A percentile compares a stretch with the other conserved stretches of the same genome.
These are phyloP conservation scores for Diaporthe batatas DNA, from an alignment of 2,329 filamentous ascomycete species.

Conservation along the genomic window DNA sequence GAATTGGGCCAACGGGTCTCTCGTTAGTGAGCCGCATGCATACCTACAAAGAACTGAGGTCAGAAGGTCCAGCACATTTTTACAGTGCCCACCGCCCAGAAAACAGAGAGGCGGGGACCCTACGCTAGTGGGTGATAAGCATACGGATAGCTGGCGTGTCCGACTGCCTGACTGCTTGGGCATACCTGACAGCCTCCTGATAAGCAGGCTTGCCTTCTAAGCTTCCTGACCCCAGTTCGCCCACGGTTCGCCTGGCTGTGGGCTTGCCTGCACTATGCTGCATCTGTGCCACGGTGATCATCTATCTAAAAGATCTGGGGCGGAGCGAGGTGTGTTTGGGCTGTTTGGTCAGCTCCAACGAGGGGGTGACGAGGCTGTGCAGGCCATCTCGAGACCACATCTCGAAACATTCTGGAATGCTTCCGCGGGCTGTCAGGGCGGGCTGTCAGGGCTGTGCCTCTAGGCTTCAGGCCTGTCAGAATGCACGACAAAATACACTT, in stretches of 20 bases:
- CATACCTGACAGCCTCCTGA: too few relatives aligned
- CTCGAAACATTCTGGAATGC: slow-evolving; percentile 34
- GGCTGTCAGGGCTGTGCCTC: not conserved
- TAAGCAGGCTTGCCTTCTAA: not conserved
- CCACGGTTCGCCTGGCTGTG: not conserved
- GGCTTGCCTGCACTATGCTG: not conserved
- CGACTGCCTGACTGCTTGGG: slow-evolving; percentile 3
- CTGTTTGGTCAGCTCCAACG: slow-evolving; percentile 1
- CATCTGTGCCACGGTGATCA: not conserved
- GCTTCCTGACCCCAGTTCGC: not conserved
- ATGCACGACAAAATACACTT: not conserved
- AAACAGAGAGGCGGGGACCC: slow-evolving; percentile 3
- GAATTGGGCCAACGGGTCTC: not conserved
- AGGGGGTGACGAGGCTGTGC: not conserved
- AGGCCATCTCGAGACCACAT: not conserved
- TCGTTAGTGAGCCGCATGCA: slow-evolving; percentile 7
- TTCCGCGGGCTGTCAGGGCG: not conserved
- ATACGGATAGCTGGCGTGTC: not conserved
- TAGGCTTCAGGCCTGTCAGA: slow-evolving; percentile 10
- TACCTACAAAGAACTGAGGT: not conserved
- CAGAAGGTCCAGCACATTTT: not conserved
- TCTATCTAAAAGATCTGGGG: slow-evolving; percentile 22
- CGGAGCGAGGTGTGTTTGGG: not conserved
- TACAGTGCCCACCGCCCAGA: not conserved
- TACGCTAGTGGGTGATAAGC: slow-evolving; percentile 15